Conservation (phyloP, 148 eudicot species). For the Camellia japonica region DNA sequence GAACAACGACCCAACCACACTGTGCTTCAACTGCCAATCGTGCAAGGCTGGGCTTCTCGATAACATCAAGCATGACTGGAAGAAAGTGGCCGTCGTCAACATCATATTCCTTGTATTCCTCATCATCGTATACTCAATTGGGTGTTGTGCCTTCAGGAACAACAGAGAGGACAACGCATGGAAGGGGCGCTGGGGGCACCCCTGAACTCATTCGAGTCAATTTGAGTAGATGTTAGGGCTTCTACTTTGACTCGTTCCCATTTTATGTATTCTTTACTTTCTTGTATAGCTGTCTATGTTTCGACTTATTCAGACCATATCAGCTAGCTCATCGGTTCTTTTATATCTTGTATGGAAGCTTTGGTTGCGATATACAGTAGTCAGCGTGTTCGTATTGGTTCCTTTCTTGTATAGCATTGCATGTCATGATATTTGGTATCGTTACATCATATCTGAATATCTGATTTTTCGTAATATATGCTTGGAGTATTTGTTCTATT, state of each 20-base stretch:
- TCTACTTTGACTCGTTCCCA: not conserved
- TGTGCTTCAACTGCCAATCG: conserved; percentile 76
- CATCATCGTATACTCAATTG: conserved; percentile 79
- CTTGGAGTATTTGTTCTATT: no score
- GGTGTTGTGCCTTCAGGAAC: conserved; percentile 94
- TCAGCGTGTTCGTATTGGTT: not conserved
- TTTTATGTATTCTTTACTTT: not conserved
- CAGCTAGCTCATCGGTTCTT: not conserved
- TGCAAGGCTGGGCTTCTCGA: conserved; percentile 93
- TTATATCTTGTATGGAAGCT: not conserved
- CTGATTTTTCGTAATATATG: no score
- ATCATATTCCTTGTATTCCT: conserved; percentile 67
- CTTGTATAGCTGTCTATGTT: conserved; percentile 3
- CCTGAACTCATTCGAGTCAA: conserved; percentile 22
- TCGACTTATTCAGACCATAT: not conserved
- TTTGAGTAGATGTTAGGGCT: not conserved
- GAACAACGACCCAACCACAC: conserved; percentile 42
- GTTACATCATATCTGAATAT: no score
- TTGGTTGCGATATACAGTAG: not conserved
- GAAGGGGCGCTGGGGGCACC: conserved; percentile 61
- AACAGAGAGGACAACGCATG: conserved; percentile 64
- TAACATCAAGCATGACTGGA: conserved; percentile 85
- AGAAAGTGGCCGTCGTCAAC: conserved; percentile 71
- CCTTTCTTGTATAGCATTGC: not conserved
- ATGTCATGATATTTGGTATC: not conserved